Percentiles rank a stretch among this genome's conserved stretches.
Conservation (phyloP, 106 monocot species). For the Apostasia ramifera region DNA sequence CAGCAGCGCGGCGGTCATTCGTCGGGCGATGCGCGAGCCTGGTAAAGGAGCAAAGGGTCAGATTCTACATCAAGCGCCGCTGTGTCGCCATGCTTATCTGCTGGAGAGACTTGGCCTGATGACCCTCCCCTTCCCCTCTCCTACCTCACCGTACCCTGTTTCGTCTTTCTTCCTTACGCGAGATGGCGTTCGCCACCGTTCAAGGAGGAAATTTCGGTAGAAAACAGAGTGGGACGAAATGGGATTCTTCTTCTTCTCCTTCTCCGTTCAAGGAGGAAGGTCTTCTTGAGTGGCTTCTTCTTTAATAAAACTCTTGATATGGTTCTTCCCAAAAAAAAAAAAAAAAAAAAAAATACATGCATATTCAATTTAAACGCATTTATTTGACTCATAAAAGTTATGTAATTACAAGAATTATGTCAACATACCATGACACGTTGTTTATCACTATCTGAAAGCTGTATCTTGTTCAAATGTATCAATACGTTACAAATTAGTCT, state of each 20-base stretch:
- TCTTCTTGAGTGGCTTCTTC: neutral
- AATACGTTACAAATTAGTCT: too few relatives aligned
- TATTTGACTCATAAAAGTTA: too few relatives aligned
- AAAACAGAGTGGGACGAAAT: neutral
- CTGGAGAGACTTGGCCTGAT: conserved; percentile 17
- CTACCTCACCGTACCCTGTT: neutral
- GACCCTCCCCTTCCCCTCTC: neutral
- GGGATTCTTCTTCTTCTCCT: too few relatives aligned
- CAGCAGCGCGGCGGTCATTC: neutral
- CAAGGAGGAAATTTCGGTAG: neutral
- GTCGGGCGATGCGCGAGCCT: conserved; percentile 1
- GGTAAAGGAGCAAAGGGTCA: conserved; percentile 20
- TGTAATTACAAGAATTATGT: too few relatives aligned
- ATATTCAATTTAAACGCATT: too few relatives aligned
- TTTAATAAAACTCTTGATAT: neutral
- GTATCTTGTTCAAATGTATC: too few relatives aligned
- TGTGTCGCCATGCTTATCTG: conserved; percentile 29
- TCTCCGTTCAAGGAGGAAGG: neutral
- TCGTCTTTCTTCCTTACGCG: neutral
- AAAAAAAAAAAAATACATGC: too few relatives aligned
- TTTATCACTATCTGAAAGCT: too few relatives aligned
- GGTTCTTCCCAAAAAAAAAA: too few relatives aligned
- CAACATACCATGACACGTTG: too few relatives aligned
- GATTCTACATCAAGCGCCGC: conserved; percentile 26
- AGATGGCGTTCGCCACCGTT: neutral